phyloP scores from a whole-genome alignment of 2,329 filamentous ascomycete species.

The Pseudodiploospora longispora region DNA sequence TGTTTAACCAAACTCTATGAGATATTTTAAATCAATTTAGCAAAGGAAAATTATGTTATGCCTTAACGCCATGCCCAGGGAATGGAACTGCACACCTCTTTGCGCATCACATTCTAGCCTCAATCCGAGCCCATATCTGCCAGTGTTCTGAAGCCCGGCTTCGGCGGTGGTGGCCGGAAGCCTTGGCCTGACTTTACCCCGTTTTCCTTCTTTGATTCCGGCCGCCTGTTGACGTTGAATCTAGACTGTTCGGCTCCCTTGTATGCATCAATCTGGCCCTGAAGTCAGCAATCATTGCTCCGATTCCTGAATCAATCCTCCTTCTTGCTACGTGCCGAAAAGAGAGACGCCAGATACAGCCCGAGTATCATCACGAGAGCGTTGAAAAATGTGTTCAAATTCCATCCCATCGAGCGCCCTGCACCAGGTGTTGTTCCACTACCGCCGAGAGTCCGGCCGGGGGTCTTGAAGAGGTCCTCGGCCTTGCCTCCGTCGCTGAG shows the following conservation, averaged over 20 bases:
- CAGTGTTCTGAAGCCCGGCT: constrained; percentile 41
- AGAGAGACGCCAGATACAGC: constrained; percentile 53
- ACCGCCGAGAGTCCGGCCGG: constrained; percentile 51
- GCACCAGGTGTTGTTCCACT: constrained; percentile 13
- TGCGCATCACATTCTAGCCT: neutral
- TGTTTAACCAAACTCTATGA: too few relatives aligned
- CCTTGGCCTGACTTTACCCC: constrained; percentile 6
- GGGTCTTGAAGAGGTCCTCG: constrained; percentile 43
- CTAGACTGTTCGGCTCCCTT: constrained; percentile 50
- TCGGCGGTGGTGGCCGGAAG: constrained; percentile 21
- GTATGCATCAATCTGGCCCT: constrained; percentile 49
- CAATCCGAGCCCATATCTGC: constrained; percentile 36
- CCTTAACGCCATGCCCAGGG: neutral
- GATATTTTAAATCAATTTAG: too few relatives aligned
- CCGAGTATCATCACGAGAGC: constrained; percentile 37
- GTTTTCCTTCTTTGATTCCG: constrained; percentile 14
- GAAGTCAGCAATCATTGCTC: constrained; percentile 15
- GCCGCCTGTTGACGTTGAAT: constrained; percentile 44
- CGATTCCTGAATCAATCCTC: constrained; percentile 1
- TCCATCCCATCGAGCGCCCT: constrained; percentile 14
- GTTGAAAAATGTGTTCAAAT: constrained; percentile 39
- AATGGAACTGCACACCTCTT: neutral
- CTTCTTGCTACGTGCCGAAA: constrained; percentile 40
- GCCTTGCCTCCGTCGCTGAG: constrained; percentile 35
- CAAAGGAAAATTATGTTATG: neutral